phyloP scores from a whole-genome alignment of 2,329 filamentous ascomycete species.

The Hymenoscyphus repandus region DNA sequence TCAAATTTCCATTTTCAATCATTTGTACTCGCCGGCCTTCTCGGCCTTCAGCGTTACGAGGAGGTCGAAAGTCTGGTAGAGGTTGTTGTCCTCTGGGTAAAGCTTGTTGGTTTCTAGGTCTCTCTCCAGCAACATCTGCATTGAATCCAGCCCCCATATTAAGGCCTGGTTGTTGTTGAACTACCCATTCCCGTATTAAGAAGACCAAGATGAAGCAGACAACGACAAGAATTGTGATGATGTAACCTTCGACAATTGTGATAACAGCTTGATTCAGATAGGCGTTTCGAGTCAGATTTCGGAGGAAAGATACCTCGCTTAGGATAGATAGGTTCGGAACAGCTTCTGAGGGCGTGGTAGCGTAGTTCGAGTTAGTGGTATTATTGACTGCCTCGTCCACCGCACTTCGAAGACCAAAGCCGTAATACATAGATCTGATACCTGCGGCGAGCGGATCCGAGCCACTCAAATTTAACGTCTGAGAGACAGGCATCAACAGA shows the following conservation, averaged over 20 bases:
- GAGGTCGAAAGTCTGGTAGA: slow-evolving; percentile 9
- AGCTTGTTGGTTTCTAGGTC: slow-evolving; percentile 16
- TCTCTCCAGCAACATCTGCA: slow-evolving; percentile 47
- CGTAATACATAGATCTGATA: slow-evolving; percentile 26
- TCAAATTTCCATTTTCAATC: background rate
- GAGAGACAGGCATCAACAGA: slow-evolving; percentile 24
- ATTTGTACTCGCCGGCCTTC: background rate
- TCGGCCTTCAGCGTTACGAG: slow-evolving; percentile 4
- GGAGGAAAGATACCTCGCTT: slow-evolving; percentile 51
- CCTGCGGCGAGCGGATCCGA: slow-evolving; percentile 25
- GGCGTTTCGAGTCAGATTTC: slow-evolving; percentile 61
- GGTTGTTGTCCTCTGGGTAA: slow-evolving; percentile 8
- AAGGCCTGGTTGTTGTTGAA: slow-evolving; percentile 92
- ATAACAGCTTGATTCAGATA: slow-evolving; percentile 74
- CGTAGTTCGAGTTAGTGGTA: slow-evolving; percentile 9
- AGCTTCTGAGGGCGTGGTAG: slow-evolving; percentile 3
- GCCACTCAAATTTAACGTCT: slow-evolving; percentile 23
- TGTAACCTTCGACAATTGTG: slow-evolving; percentile 82
- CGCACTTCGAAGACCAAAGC: slow-evolving; percentile 17
- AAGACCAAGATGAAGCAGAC: slow-evolving; percentile 96
- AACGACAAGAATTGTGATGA: slow-evolving; percentile 88
- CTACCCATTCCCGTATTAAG: slow-evolving; percentile 92
- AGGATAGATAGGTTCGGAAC: slow-evolving; percentile 41
- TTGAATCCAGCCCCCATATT: slow-evolving; percentile 63
- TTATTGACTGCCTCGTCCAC: slow-evolving; percentile 13